phyloP scores from a whole-genome alignment of 768 basidiomycete genomes.

The Trametes meyenii region DNA sequence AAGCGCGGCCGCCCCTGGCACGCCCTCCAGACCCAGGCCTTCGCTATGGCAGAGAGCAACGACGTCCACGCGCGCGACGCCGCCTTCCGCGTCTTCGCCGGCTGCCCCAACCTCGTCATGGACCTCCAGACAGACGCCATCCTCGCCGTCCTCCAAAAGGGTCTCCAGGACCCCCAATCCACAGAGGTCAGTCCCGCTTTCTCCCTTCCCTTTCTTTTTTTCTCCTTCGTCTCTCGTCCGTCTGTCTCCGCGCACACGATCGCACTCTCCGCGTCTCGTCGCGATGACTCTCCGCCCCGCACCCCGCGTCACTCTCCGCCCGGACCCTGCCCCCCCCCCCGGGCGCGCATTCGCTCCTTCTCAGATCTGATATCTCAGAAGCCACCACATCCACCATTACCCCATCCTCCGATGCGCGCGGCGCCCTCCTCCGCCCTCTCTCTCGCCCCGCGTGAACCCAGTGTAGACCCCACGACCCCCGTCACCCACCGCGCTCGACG shows the following conservation, averaged over 20 bases:
- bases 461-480: no score
- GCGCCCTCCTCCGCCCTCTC: no score
- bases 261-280: background rate
- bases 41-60: conserved; percentile 57
- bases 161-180: conserved; percentile 66
- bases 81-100: conserved; percentile 73
- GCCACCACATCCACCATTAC: no score
- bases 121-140: conserved; percentile 76
- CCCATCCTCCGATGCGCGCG: no score
- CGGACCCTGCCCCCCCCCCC: no score
- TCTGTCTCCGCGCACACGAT: background rate
- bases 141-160: conserved; percentile 63
- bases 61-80: conserved; percentile 35
- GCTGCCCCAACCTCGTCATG: conserved; percentile 75
- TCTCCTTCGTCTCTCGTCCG: background rate
- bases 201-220: background rate
- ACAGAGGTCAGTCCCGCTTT: conserved; percentile 53
- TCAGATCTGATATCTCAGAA: no score
- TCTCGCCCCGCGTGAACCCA: no score
- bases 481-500: no score
- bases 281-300: no score
- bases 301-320: no score
- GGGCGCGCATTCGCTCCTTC: no score
- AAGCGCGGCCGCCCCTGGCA: conserved; percentile 79
- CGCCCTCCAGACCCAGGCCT: conserved; percentile 71